Percentiles rank a stretch among this genome's conserved stretches.
These are phyloP conservation scores for Fusarium sarcochroum DNA, from an alignment of 2,329 filamentous ascomycete species.

Conservation along the genomic window DNA sequence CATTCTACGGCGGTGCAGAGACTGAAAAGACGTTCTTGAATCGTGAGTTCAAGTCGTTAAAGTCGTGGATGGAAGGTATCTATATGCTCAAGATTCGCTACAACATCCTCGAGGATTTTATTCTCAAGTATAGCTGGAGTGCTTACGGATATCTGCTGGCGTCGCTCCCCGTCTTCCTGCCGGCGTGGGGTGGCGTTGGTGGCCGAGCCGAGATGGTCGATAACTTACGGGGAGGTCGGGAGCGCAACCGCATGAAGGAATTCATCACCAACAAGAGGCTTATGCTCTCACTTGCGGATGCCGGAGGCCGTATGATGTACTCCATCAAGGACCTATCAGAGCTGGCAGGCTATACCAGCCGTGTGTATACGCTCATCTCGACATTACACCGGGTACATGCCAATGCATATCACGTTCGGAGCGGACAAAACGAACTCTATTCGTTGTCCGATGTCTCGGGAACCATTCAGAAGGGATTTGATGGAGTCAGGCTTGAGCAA, in stretches of 20 bases:
- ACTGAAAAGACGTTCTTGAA: conserved; percentile 96
- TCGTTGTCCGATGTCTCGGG: conserved; percentile 93
- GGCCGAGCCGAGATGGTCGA: conserved; percentile 77
- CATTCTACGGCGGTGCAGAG: conserved; percentile 95
- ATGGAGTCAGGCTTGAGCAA: conserved; percentile 92
- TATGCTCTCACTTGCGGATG: conserved; percentile 97
- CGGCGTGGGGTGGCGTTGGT: conserved; percentile 90
- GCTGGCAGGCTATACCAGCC: conserved; percentile 93
- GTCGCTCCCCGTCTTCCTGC: conserved; percentile 92
- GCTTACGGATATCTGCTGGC: conserved; percentile 96
- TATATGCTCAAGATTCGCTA: conserved; percentile 98
- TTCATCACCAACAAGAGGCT: conserved; percentile 99
- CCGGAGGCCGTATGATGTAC: conserved; percentile 99
- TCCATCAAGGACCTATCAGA: conserved; percentile 98
- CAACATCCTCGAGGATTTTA: conserved; percentile 98
- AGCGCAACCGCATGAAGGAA: conserved; percentile 93
- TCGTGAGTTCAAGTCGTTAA: conserved; percentile 91
- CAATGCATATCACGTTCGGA: conserved; percentile 81
- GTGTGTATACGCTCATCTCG: conserved; percentile 95
- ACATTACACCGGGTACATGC: conserved; percentile 95
- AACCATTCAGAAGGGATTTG: conserved; percentile 93
- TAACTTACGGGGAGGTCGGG: conserved; percentile 69
- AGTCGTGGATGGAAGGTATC: conserved; percentile 97
- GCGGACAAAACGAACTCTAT: conserved; percentile 82
- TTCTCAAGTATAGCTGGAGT: conserved; percentile 98